Evolutionary conservation across 176 grass and related monocot genomes (phyloP), one percentile per base, ranked within the genome.

Genomic region (Oryza australiensis): DNA sequence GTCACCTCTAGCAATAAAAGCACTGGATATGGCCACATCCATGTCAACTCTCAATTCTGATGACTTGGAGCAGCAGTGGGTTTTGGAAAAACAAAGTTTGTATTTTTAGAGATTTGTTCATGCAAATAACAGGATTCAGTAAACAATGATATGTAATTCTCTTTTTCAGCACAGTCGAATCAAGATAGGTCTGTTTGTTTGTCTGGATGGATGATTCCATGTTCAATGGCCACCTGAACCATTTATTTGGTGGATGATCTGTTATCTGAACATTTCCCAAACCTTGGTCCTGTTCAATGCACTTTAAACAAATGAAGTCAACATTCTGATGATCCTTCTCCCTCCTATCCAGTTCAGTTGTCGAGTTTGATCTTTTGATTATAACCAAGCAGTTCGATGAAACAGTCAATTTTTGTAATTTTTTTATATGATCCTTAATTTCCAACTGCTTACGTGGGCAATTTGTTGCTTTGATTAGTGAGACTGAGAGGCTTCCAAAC

Each of bases 71-170:
- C 55, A 65, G 18, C 41, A 57, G 14, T 24, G 60, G 26, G 32
- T 14, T 55, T 72, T 60, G 55, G 83, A 9, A 14, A 55, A 41
- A 35, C 51, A 72, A 3, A 35, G 35, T 37, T 78, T 62, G 70
- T 71, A 10, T 15, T 14, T 64, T 55, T 12, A n/a, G 26, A 66
- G 28, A 60, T 26, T 66, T 42, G 16, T 15, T 20, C 68, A 62
- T 76, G 66, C 43, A 38, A 77, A 85, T 89, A 85, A 81, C 57
- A 15, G 0, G 20, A 57, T 80, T 80, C 63, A 69, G 64, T 72
- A 66, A 41, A 77, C 57, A 59, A 10, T 15, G 26, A n/a, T 72
- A n/a, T 72, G 57, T 27, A 55, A 12, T 41, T 68, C 22, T 60
- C 35, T 0, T 73, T 26, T 66, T 45, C 18, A 73, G 10, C 68